Base-by-base conservation (phyloP, 2,329 filamentous ascomycete species). In the Penicillium sp. region DNA sequence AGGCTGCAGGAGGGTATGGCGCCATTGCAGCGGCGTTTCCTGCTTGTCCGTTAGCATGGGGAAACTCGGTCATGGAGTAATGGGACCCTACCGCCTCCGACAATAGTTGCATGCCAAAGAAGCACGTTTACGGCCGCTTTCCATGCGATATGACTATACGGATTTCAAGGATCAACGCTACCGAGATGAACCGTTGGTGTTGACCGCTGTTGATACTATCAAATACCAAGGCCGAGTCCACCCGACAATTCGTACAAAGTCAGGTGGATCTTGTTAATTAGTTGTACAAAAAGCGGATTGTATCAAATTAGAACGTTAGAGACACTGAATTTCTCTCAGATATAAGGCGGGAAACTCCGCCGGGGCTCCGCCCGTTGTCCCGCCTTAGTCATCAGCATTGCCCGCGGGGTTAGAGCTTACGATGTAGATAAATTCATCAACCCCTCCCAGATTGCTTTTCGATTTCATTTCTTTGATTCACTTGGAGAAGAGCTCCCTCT, bases 11-110 rank as follows among this genome's bases (percentile, higher is more conserved):
- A 51, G 19, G 53, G 53, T 33, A 55, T 23, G 23, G 33, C 53
- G 13, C 53, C 47, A 44, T 55, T 55, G 47, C 53, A 55, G 31
- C 53, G 53, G 29, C 53, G 53, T 51, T 55, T 55, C n/a, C 53
- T 55, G 13, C 3, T 33, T 21, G 15, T 53, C 15, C 34, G 8
- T 55, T 23, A 55, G 33, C 27, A 23, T 36, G 2, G 13, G 33
- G 7, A 25, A 19, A 19, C n/a, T 10, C 16, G 10, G 16, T 29
- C 7, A 38, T 19, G 8, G 15, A 19, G 6, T 50, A 21, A 45
- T 10, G 5, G 8, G 11, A 27, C 9, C 41, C 6, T 44, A 39
- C 53, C 47, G 31, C 23, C 47, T 51, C 4, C 53, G 47, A 39
- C 53, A 55, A 38, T 51, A 23, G 10, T 55, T 55, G 29, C 53